phyloP scores from a whole-genome alignment of 2,329 filamentous ascomycete genomes.

The Bisporella sp. region DNA sequence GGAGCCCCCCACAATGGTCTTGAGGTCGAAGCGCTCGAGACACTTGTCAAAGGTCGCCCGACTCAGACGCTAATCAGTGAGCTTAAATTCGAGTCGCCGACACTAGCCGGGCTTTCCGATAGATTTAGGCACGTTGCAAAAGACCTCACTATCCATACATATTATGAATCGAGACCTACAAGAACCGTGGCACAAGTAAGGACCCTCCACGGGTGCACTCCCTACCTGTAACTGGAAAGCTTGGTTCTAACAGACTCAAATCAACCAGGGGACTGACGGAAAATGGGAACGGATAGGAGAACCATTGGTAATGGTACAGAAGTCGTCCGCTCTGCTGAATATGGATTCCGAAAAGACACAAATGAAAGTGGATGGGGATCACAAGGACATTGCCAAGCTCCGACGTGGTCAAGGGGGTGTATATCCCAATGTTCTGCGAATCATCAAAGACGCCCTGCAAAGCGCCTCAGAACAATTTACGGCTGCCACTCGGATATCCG shows the following conservation, averaged over 20 bases:
- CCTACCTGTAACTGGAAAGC: background rate
- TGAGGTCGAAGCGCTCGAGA: conserved; percentile 14
- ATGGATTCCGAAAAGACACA: background rate
- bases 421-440: background rate
- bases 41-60: conserved; percentile 14
- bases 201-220: background rate
- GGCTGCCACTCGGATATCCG: no score
- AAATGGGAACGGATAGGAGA: conserved; percentile 5
- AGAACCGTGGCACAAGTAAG: conserved; percentile 11
- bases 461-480: background rate
- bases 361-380: background rate
- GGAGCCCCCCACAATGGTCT: conserved; percentile 20
- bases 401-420: background rate
- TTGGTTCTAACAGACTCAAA: background rate
- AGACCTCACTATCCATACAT: conserved; percentile 15
- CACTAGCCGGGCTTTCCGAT: conserved; percentile 11
- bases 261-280: background rate
- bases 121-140: conserved; percentile 11
- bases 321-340: background rate
- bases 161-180: conserved; percentile 14
- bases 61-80: conserved; percentile 14
- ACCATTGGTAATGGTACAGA: conserved; percentile 1
- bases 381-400: background rate
- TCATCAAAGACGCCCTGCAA: background rate
- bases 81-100: conserved; percentile 12